Percentiles rank a stretch among this genome's conserved stretches.
phyloP scores from a whole-genome alignment of 139 green algal species.

The Limnomonas spitsbergensis region DNA sequence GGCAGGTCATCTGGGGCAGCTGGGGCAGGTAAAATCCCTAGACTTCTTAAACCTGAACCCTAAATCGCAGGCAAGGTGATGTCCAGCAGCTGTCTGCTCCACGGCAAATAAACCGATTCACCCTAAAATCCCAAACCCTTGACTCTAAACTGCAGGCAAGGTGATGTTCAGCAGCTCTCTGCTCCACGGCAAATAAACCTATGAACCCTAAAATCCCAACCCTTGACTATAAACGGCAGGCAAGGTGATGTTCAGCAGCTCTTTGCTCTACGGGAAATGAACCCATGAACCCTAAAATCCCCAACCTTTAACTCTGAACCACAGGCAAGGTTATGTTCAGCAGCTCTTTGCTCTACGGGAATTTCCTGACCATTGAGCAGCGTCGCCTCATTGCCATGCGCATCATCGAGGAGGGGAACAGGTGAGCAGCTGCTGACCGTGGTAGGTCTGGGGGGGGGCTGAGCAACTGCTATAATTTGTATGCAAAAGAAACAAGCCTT shows the following conservation, averaged over 20 bases:
- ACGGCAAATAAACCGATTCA: too few relatives aligned
- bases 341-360: constrained; percentile 34
- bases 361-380: constrained; percentile 57
- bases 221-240: neutral
- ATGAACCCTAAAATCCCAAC: too few relatives aligned
- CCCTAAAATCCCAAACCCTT: neutral
- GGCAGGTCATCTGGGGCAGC: too few relatives aligned
- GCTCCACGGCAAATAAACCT: constrained; percentile 45
- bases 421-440: constrained; percentile 5
- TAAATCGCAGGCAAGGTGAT: constrained; percentile 8
- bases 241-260: constrained; percentile 20
- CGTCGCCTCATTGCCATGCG: constrained; percentile 40
- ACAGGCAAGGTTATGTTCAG: constrained; percentile 28
- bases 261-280: constrained; percentile 41
- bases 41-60: neutral
- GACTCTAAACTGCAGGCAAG: constrained; percentile 1
- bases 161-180: constrained; percentile 18
- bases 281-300: too few relatives aligned
- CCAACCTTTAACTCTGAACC: too few relatives aligned
- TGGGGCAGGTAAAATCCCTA: too few relatives aligned
- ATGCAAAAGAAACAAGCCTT: too few relatives aligned
- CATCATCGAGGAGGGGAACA: constrained; percentile 44
- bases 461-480: too few relatives aligned
- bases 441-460: neutral
- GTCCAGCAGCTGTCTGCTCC: constrained; percentile 19